Evolutionary conservation across 2,329 filamentous ascomycete genomes (phyloP), one percentile per base, ranked within the genome.

Genomic region (Diplodia scrobiculata): DNA sequence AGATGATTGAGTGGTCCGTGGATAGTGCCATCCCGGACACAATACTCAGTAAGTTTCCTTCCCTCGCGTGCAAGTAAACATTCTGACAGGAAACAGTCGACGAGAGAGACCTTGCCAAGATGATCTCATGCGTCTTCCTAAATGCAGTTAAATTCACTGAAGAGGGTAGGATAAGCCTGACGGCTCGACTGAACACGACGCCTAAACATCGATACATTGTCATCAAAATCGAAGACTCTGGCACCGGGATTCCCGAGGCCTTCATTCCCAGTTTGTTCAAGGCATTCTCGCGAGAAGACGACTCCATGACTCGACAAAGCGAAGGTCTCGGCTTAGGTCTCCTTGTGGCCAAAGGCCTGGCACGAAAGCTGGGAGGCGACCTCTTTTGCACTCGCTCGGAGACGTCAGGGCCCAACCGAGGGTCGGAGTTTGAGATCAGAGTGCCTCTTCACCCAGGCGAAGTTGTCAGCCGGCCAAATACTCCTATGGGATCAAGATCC

Each of bases 121-220:
- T 88, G 70, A 83, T 89, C 2, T 88, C 86, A 3, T 87, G 86
- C 68, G 83, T 89, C 2, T 84, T 87, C 50, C 72, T 87, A 34
- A 91, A 91, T 72, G 88, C 88, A 2, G 82, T 90, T 71, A 91
- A 91, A 73, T 91, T 91, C 71, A 90, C 88, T 0, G 86, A 89
- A 66, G 81, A 82, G 65, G 88, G 89, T 6, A 80, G 77, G 13
- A 88, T 91, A 65, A 83, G 77, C 1, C 77, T 91, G 13, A 76
- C 76, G 54, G 85, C 84, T 3, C 82, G 79, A 5, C 78, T 87
- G 50, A 84, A 83, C 63, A 52, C 29, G 29, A 66, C 52, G 21
- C 75, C 76, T 38, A 83, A 79, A 63, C 73, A 76, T 4, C 81
- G 83, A 38, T 84, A 85, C 71, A 80, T 90, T 50, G 79, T 87